These are phyloP conservation scores for Solanum tacnaense DNA, from an alignment of 257 asterid genomes.

Conservation along the genomic window DNA sequence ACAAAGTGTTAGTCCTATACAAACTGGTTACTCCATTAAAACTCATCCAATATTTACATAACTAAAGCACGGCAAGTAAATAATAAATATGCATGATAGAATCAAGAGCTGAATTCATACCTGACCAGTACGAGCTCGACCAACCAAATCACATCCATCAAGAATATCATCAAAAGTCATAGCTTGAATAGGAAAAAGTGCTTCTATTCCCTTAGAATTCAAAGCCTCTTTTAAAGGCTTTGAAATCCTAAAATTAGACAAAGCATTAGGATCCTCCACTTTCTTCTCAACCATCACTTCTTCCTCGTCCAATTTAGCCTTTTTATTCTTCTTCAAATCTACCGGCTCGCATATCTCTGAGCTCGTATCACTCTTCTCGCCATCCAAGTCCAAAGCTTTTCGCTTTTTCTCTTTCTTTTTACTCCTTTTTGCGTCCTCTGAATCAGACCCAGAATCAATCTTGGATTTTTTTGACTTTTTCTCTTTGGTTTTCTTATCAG, in stretches of 20 bases:
- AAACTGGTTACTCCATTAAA: neutral
- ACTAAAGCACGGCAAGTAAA: neutral
- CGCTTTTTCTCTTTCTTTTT: neutral
- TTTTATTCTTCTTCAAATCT: conserved; percentile 2
- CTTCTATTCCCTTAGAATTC: conserved; percentile 49
- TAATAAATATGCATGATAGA: neutral
- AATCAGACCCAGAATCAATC: neutral
- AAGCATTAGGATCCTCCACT: conserved; percentile 11
- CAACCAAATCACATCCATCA: conserved; percentile 88
- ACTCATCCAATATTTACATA: neutral
- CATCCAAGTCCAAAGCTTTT: neutral
- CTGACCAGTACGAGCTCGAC: conserved; percentile 96
- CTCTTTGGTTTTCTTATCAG: neutral
- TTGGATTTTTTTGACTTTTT: neutral
- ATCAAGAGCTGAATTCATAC: conserved; percentile 16
- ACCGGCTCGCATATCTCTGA: neutral
- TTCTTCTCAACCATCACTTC: neutral
- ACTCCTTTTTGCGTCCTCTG: neutral
- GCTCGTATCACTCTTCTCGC: neutral
- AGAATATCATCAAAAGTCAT: conserved; percentile 62
- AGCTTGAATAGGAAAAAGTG: conserved; percentile 81
- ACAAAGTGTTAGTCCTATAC: neutral
- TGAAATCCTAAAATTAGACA: conserved; percentile 16
- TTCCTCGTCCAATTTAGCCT: neutral
- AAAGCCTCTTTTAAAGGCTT: conserved; percentile 8